Evolutionary conservation across 257 asterid species (phyloP).

Genomic region (Lantana camara): DNA sequence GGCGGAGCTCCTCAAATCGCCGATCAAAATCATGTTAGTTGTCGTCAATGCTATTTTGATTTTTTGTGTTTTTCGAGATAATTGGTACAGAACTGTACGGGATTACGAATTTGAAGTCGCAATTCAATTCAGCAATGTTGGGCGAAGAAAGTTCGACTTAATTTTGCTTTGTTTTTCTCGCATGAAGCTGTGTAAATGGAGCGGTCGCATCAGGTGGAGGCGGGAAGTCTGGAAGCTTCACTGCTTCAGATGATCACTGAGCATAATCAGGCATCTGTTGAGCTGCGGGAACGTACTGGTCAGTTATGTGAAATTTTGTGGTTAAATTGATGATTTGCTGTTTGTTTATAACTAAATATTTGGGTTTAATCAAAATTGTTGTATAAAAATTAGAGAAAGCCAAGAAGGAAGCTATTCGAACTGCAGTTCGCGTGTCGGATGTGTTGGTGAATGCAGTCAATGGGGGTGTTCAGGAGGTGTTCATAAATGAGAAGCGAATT

Average conservation of each 20-base stretch:
- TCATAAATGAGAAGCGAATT: slow-evolving; percentile 73
- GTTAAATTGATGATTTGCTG: neutral
- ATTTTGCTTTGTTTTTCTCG: neutral
- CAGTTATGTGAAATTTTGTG: neutral
- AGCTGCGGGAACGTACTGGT: slow-evolving; percentile 74
- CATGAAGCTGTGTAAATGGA: slow-evolving; percentile 55
- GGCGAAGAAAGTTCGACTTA: neutral
- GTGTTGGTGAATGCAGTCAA: slow-evolving; percentile 74
- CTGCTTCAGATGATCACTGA: slow-evolving; percentile 63
- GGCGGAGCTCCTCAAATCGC: neutral
- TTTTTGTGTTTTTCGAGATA: neutral
- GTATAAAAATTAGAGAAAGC: slow-evolving; percentile 63
- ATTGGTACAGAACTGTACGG: neutral
- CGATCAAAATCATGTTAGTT: slow-evolving; percentile 1
- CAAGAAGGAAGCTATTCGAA: slow-evolving; percentile 67
- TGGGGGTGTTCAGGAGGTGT: slow-evolving; percentile 78
- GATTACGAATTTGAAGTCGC: neutral
- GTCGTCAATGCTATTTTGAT: neutral
- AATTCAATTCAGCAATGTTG: neutral
- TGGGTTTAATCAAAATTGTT: too few relatives aligned
- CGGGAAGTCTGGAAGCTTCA: slow-evolving; percentile 71
- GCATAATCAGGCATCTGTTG: slow-evolving; percentile 54
- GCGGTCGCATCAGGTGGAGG: slow-evolving; percentile 53
- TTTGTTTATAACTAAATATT: too few relatives aligned
- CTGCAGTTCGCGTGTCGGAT: slow-evolving; percentile 61